phyloP scores from a whole-genome alignment of 208 protist species.

The Trypanosomatidae sp. region DNA sequence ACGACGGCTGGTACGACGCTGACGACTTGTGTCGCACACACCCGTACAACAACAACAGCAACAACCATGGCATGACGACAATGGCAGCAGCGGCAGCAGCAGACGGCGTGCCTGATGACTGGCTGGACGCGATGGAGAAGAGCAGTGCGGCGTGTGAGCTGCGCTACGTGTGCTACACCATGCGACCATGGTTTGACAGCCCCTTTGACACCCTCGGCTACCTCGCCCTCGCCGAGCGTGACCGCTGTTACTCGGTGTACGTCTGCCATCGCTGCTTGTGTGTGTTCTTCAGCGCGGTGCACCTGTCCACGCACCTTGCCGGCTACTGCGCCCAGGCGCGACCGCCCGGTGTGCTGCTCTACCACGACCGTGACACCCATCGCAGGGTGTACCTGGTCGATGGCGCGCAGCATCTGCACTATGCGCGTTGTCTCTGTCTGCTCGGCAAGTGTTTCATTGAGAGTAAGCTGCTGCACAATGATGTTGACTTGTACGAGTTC shows the following conservation, averaged over 20 bases:
- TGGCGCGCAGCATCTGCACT: constrained; percentile 54
- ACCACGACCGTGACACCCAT: constrained; percentile 20
- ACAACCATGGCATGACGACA: background rate
- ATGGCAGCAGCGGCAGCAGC: background rate
- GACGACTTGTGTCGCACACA: background rate
- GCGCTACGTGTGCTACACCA: constrained; percentile 48
- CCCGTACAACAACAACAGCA: background rate
- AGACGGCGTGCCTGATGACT: constrained; percentile 16
- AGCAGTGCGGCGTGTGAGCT: constrained; percentile 44
- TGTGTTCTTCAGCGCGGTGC: constrained; percentile 33
- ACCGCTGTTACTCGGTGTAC: constrained; percentile 48
- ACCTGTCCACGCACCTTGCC: constrained; percentile 24
- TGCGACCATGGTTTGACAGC: constrained; percentile 40
- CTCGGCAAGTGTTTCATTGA: constrained; percentile 53
- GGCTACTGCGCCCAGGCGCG: constrained; percentile 25
- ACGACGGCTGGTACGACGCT: constrained; percentile 59
- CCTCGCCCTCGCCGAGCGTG: constrained; percentile 24
- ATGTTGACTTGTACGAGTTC: constrained; percentile 72
- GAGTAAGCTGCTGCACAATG: constrained; percentile 48
- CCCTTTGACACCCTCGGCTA: constrained; percentile 38
- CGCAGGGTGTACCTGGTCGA: constrained; percentile 34
- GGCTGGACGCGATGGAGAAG: constrained; percentile 35
- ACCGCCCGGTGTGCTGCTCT: constrained; percentile 34
- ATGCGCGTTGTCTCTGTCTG: constrained; percentile 35
- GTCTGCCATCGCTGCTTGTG: constrained; percentile 58